phyloP scores from a whole-genome alignment of 2,329 filamentous ascomycete genomes.

The Cryphonectria naterciae region DNA sequence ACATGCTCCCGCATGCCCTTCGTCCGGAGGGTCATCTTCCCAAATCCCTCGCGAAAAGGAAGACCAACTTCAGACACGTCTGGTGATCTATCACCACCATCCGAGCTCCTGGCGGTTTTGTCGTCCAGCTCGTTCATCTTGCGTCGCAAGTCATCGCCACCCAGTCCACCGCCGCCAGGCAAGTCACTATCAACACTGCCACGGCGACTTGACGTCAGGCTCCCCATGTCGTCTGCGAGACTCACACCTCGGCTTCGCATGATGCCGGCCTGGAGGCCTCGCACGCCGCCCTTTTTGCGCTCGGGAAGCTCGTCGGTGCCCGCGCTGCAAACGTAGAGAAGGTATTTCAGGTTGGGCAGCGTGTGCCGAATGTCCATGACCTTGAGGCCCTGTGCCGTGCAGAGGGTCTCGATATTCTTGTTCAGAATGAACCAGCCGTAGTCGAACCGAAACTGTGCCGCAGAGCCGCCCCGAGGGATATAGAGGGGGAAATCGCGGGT shows the following conservation, averaged over 20 bases:
- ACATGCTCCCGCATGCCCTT: slow-evolving; percentile 60
- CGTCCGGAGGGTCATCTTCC: slow-evolving; percentile 57
- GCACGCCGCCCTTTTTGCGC: slow-evolving; percentile 63
- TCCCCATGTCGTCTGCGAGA: slow-evolving; percentile 45
- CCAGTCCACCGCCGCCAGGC: slow-evolving; percentile 11
- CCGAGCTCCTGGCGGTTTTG: neutral
- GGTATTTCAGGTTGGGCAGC: slow-evolving; percentile 88
- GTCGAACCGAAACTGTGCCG: slow-evolving; percentile 85
- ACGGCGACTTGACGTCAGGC: slow-evolving; percentile 45
- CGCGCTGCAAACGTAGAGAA: slow-evolving; percentile 86
- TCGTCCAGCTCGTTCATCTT: slow-evolving; percentile 38
- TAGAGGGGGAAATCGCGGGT: slow-evolving; percentile 82
- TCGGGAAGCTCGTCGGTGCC: slow-evolving; percentile 68
- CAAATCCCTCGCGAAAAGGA: slow-evolving; percentile 51
- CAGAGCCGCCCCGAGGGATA: slow-evolving; percentile 62
- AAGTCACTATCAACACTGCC: slow-evolving; percentile 50
- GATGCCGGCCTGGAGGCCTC: slow-evolving; percentile 59
- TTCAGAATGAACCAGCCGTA: slow-evolving; percentile 97
- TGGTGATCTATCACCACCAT: slow-evolving; percentile 21
- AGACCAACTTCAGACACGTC: slow-evolving; percentile 36
- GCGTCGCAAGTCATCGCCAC: slow-evolving; percentile 45
- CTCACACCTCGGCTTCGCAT: slow-evolving; percentile 41
- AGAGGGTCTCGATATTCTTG: slow-evolving; percentile 82
- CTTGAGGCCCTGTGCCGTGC: slow-evolving; percentile 69
- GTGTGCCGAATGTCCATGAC: slow-evolving; percentile 92